Evolutionary conservation across 495 filamentous ascomycete genomes (phyloP).

Genomic region (Penicillium canescens): DNA sequence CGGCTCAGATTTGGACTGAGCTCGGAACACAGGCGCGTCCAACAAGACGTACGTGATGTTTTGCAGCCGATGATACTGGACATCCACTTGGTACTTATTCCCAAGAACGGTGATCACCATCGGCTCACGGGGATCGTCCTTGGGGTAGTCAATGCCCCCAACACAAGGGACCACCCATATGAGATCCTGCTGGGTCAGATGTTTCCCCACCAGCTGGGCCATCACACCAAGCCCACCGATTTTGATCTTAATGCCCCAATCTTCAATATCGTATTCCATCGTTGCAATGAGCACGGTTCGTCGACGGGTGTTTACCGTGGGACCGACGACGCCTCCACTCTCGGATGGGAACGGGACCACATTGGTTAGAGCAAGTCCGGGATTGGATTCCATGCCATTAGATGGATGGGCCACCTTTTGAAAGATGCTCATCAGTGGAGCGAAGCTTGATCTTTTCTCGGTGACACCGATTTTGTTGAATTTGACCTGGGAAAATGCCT

Average conservation of each 20-base stretch:
- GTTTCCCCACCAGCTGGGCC: constrained; percentile 69
- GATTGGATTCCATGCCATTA: constrained; percentile 9
- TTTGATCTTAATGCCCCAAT: constrained; percentile 72
- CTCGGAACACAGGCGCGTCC: constrained; percentile 71
- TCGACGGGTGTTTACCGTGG: constrained; percentile 31
- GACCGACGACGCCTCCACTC: constrained; percentile 40
- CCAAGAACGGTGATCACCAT: constrained; percentile 66
- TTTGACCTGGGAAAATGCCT: constrained; percentile 70
- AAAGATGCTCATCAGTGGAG: constrained; percentile 16
- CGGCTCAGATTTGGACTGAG: constrained; percentile 66
- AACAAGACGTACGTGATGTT: constrained; percentile 75
- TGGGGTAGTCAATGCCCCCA: constrained; percentile 65
- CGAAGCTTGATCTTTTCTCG: constrained; percentile 39
- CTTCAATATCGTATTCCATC: constrained; percentile 74
- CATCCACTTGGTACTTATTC: constrained; percentile 60
- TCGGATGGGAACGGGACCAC: constrained; percentile 42
- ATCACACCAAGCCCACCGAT: constrained; percentile 72
- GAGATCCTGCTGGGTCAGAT: constrained; percentile 64
- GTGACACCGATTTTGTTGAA: constrained; percentile 65
- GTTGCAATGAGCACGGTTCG: constrained; percentile 67
- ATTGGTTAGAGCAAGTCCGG: constrained; percentile 33
- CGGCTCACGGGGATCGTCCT: constrained; percentile 57
- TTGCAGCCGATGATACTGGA: constrained; percentile 63
- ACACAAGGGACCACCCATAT: constrained; percentile 76
- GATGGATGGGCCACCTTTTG: constrained; percentile 6